Conservation (phyloP, 1,284 basidiomycete genomes). For the Wallemia mellicola region DNA sequence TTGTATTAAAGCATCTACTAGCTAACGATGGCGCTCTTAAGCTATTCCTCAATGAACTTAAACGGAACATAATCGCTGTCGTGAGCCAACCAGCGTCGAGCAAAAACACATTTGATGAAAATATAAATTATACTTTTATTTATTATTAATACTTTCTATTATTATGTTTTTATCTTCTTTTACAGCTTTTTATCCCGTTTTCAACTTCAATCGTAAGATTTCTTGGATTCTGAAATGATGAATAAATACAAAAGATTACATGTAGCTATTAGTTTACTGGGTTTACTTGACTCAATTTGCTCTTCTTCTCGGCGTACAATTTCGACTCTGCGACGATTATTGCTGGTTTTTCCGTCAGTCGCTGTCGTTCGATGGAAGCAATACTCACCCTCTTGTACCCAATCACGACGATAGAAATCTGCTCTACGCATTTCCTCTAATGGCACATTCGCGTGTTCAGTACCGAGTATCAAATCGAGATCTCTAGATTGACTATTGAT, state of each 20-base stretch:
- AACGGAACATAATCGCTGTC: too few relatives aligned
- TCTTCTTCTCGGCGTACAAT: background rate
- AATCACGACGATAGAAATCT: background rate
- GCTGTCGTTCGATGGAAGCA: too few relatives aligned
- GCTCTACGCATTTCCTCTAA: background rate
- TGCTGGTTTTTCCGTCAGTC: background rate
- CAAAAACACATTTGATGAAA: too few relatives aligned
- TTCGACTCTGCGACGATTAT: background rate
- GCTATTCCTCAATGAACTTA: background rate
- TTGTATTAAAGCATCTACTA: too few relatives aligned
- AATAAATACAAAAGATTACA: background rate
- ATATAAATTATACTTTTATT: too few relatives aligned
- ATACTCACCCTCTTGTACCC: slow-evolving; percentile 1
- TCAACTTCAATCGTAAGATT: too few relatives aligned
- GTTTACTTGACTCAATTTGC: background rate
- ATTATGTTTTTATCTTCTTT: too few relatives aligned
- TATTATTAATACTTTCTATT: too few relatives aligned
- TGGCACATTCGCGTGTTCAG: background rate
- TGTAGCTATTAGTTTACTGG: background rate
- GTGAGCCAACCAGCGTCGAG: too few relatives aligned
- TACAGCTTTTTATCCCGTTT: too few relatives aligned
- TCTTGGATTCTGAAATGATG: background rate
- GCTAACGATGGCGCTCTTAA: slow-evolving; percentile 4
- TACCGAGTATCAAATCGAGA: slow-evolving; percentile 41
- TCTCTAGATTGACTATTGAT: slow-evolving; percentile 69